These are phyloP conservation scores for Colletotrichum sp. DNA, from an alignment of 2,329 filamentous ascomycete genomes.

Conservation along the genomic window DNA sequence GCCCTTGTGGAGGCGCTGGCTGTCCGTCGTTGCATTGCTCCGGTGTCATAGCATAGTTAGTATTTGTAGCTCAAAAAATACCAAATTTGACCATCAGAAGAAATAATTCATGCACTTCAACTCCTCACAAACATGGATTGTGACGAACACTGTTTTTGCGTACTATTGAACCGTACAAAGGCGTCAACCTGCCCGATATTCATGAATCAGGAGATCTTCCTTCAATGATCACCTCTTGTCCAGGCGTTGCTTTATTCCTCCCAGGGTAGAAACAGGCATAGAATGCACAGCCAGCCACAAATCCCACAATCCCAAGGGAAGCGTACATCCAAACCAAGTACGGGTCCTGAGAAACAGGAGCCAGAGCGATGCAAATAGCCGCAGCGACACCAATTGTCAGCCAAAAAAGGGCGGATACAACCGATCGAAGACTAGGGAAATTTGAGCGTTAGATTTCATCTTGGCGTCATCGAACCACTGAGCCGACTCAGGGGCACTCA, in stretches of 20 bases:
- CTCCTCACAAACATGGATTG: too few relatives aligned
- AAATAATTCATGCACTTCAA: too few relatives aligned
- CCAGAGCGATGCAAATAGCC: conserved; percentile 56
- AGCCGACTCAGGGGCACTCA: conserved; percentile 57
- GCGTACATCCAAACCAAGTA: conserved; percentile 71
- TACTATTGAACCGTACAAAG: too few relatives aligned
- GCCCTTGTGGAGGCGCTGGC: too few relatives aligned
- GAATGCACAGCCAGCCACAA: conserved; percentile 56
- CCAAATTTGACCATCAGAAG: background rate
- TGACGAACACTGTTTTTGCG: too few relatives aligned
- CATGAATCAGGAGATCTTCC: background rate
- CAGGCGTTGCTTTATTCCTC: background rate
- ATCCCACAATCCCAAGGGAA: conserved; percentile 56
- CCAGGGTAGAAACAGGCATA: conserved; percentile 29
- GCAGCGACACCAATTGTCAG: conserved; percentile 57
- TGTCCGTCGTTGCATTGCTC: background rate
- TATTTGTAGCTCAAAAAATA: background rate
- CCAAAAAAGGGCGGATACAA: conserved; percentile 33
- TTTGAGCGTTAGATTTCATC: background rate
- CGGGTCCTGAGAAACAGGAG: conserved; percentile 67
- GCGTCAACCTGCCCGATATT: too few relatives aligned
- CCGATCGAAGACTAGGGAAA: conserved; percentile 1
- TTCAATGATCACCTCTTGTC: background rate
- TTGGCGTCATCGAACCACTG: conserved; percentile 60
- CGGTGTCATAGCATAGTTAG: background rate